phyloP scores from a whole-genome alignment of 2,329 filamentous ascomycete species.

The Thielaviopsis euricoi region DNA sequence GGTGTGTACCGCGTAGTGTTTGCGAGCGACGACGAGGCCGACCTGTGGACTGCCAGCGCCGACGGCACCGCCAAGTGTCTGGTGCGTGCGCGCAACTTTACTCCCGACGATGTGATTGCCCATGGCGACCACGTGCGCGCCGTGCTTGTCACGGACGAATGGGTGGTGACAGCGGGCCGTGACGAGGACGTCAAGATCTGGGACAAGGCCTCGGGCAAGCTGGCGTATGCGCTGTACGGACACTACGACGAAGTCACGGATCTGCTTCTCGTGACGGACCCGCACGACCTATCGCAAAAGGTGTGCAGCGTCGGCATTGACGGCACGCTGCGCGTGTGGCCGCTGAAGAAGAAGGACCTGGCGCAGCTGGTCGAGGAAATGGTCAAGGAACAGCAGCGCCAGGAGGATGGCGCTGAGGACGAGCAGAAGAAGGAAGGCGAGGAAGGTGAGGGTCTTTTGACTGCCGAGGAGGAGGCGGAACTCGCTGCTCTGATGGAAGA shows the following conservation, averaged over 20 bases:
- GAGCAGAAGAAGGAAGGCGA: conserved; percentile 25
- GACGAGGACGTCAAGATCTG: conserved; percentile 88
- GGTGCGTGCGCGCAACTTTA: conserved; percentile 50
- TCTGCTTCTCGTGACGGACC: conserved; percentile 42
- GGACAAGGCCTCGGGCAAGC: conserved; percentile 56
- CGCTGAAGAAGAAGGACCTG: conserved; percentile 44
- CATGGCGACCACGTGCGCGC: conserved; percentile 88
- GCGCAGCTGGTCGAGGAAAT: conserved; percentile 31
- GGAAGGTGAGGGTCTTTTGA: conserved; percentile 43
- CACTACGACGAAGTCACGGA: conserved; percentile 91
- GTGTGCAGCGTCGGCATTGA: conserved; percentile 81
- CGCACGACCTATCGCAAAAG: conserved; percentile 22
- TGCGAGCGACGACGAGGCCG: conserved; percentile 44
- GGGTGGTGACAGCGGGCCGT: conserved; percentile 74
- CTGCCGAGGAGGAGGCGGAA: conserved; percentile 82
- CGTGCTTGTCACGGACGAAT: conserved; percentile 56
- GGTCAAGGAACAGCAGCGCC: conserved; percentile 30
- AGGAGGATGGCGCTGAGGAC: conserved; percentile 32
- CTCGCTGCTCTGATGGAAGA: conserved; percentile 81
- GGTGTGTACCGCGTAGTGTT: conserved; percentile 73
- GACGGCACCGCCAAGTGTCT: conserved; percentile 80
- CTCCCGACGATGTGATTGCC: conserved; percentile 50
- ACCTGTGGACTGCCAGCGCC: conserved; percentile 85
- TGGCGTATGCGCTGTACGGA: conserved; percentile 59
- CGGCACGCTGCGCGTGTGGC: conserved; percentile 74